Base-by-base conservation (phyloP, 164 flowering plant species). In the Macadamia tetraphylla region DNA sequence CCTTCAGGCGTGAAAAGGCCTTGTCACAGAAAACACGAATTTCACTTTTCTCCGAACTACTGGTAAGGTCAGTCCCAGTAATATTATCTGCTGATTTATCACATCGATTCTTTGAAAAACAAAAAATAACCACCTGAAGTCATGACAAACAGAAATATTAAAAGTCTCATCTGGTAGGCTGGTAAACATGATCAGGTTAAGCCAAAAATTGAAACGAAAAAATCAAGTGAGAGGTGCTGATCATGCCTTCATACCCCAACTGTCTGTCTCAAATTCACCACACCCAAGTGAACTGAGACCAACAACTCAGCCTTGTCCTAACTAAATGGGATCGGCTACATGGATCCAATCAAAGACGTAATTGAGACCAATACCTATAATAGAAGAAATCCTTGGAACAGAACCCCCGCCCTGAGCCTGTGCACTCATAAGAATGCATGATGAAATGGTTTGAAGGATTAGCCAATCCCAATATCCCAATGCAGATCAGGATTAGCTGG, bases 71-170 rank as follows among this genome's bases (percentile, higher is more conserved):
- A 42, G 74, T 86, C 23, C 85, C 80, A 59, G 82, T 70, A 80
- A 95, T 35, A 75, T 74, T 81, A 82, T 92, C 91, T 64, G 99
- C 99, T 62, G 92, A 90, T 81, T 82, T 95, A 76, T 95, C 99
- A 78, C 99, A 95, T 2, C 96, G 97, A 67, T 87, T 91, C 87
- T 95, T 95, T 62, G 99, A 95, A 76, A 95, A 92, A 70, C 98
- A 91, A 85, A 95, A 95, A 66, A 95, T 84, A 71, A 95, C 83
- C 76, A 91, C 99, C 99, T 95, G 76, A 6, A 64, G 13, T 64
- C 63, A 71, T 58, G 83, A 76, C 56, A 60, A 18, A 76, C 68
- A 14, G 35, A 17, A 9, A 35, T 17, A 30, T 32, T 30, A 70
- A 30, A 64, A 29, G 56, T 15, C 59, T 1, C 48, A 18, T 31